Conservation (phyloP, 2,329 filamentous ascomycete genomes). For the Sporothrix euskadiensis region DNA sequence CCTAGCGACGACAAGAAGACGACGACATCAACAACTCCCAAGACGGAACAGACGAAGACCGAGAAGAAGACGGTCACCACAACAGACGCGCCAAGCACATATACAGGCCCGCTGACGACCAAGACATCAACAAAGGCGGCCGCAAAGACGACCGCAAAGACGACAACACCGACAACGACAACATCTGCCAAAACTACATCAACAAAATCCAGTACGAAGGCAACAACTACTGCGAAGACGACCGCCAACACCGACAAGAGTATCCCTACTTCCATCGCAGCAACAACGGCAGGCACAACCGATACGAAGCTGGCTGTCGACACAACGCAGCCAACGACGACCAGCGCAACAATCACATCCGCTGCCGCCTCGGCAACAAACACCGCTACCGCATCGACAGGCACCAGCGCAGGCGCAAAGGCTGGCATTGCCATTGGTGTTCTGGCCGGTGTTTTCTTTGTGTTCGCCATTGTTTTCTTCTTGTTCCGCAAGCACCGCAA, state of each 20-base stretch:
- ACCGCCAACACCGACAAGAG: slow-evolving; percentile 15
- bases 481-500: slow-evolving; percentile 70
- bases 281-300: slow-evolving; percentile 13
- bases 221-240: slow-evolving; percentile 10
- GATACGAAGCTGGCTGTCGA: slow-evolving; percentile 29
- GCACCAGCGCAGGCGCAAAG: slow-evolving; percentile 52
- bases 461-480: slow-evolving; percentile 70
- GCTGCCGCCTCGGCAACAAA: slow-evolving; percentile 1
- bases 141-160: slow-evolving; percentile 26
- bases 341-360: slow-evolving; percentile 6
- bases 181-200: slow-evolving; percentile 19
- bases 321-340: slow-evolving; percentile 12
- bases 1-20: slow-evolving; percentile 11
- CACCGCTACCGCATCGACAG: neutral
- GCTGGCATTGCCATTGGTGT: slow-evolving; percentile 86
- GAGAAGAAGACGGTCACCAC: slow-evolving; percentile 19
- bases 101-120: slow-evolving; percentile 24
- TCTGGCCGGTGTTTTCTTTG: slow-evolving; percentile 64
- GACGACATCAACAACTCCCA: slow-evolving; percentile 8
- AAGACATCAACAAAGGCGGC: slow-evolving; percentile 19
- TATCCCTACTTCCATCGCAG: neutral
- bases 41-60: slow-evolving; percentile 7
- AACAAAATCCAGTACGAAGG: neutral
- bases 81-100: slow-evolving; percentile 9
- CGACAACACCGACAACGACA: slow-evolving; percentile 21